Base-by-base conservation (phyloP, 768 basidiomycete species). In the Auricularia cornea region DNA sequence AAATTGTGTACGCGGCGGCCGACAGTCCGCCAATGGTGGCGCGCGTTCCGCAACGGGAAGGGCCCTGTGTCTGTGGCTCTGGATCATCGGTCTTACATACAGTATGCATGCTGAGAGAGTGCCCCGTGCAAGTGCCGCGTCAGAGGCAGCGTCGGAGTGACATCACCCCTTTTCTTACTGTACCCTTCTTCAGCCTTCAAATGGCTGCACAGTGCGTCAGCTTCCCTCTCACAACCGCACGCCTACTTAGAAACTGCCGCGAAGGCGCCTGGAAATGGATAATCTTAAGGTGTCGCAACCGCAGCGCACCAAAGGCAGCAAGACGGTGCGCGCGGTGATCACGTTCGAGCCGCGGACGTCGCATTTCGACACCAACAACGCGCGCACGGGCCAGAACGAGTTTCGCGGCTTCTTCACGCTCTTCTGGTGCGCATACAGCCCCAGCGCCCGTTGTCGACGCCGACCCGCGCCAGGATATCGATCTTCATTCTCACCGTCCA, bases 401-500 rank as follows among this genome's bases (percentile, higher is more conserved):
- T 97, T 97, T 73, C 83, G 94, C 65, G 96, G 96, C 1, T 98
- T 98, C 79, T 98, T 94, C 75, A 85, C 90, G 3, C 82, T 98
- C 59, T 98, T 98, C 77, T 98, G 97, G 79, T 76, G 35, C 31
- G 44, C 23, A 54, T 62, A 23, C 41, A 30, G 51, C 61, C 26
- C 14, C 54, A 10, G 28, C 5, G 6, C 5, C n/a, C 5, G 29
- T 63, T 54, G 26, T 63, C 11, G 11, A 3, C 8, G 14, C 35
- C 38, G 30, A 28, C 28, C 20, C 30, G 14, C 54, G n/a, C n/a
- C n/a, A 57, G 54, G 87, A 85, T 91, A 62, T 88, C 88, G 26
- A 84, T 95, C 67, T 94, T 91, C 69, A 82, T 96, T 59, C 86
- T 93, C 70, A 83, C 87, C 12, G 72, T 94, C 44, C 82, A 87